Conservation (phyloP, 805 yeast species). For the Vanderwaltozyma yarrowii region DNA sequence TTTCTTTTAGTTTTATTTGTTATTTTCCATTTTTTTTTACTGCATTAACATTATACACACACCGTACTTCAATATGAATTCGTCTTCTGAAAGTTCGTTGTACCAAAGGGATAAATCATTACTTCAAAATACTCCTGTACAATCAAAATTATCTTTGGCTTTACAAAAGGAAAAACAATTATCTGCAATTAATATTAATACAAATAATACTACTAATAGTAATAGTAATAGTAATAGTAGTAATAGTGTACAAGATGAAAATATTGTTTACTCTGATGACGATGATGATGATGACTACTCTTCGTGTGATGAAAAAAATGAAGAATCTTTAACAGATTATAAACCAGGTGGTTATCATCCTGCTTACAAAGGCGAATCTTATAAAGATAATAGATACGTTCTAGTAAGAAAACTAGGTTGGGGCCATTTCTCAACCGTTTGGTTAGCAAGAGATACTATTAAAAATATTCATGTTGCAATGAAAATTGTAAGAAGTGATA, state of each 20-base stretch:
- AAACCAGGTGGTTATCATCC: constrained; percentile 95
- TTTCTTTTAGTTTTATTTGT: too few species aligned
- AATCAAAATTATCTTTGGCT: constrained; percentile 1
- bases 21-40: neutral
- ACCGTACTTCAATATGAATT: neutral
- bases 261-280: too few species aligned
- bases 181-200: neutral
- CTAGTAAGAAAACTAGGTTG: constrained; percentile 89
- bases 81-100: neutral
- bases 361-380: constrained; percentile 76
- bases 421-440: constrained; percentile 97
- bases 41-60: neutral
- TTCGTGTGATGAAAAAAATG: constrained; percentile 43
- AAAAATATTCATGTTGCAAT: constrained; percentile 74
- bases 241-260: too few species aligned
- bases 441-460: constrained; percentile 62
- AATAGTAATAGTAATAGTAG: too few species aligned
- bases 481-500: constrained; percentile 87
- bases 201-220: too few species aligned
- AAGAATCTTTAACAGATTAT: constrained; percentile 81
- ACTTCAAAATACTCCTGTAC: neutral
- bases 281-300: constrained; percentile 30
- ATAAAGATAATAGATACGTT: constrained; percentile 64
- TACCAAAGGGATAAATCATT: too few species aligned
- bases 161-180: neutral